phyloP scores from a whole-genome alignment of 805 yeast species.

The Kluyveromyces dobzhanskii region DNA sequence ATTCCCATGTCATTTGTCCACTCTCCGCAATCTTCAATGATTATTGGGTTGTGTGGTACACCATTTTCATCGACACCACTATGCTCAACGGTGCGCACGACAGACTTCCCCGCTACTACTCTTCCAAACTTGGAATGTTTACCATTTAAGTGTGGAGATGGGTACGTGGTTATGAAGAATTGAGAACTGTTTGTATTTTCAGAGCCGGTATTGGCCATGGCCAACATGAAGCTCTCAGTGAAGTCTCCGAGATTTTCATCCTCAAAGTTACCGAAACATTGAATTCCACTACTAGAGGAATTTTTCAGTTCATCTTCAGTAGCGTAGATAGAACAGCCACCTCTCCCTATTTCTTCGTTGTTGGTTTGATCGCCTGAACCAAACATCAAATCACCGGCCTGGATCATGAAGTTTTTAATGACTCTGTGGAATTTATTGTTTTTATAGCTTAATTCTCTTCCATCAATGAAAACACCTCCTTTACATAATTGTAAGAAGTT shows the following conservation, averaged over 20 bases:
- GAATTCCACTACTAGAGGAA: conserved; percentile 9
- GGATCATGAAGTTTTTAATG: conserved; percentile 61
- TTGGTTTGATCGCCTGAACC: conserved; percentile 27
- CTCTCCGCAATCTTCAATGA: conserved; percentile 50
- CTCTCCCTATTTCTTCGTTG: conserved; percentile 30
- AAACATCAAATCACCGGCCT: conserved; percentile 51
- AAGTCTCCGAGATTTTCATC: conserved; percentile 48
- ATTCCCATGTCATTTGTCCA: conserved; percentile 47
- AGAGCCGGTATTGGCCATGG: conserved; percentile 55
- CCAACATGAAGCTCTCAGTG: conserved; percentile 40
- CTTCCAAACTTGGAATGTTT: conserved; percentile 73
- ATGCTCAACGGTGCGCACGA: conserved; percentile 56
- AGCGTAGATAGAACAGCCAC: conserved; percentile 40
- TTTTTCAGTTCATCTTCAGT: conserved; percentile 16
- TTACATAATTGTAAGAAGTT: conserved; percentile 44
- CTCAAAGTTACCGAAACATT: conserved; percentile 35
- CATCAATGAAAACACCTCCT: conserved; percentile 25
- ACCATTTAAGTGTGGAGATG: conserved; percentile 66
- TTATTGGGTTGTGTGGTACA: conserved; percentile 33
- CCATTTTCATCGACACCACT: conserved; percentile 39
- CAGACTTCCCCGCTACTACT: conserved; percentile 60
- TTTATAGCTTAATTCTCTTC: conserved; percentile 30
- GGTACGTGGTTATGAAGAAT: conserved; percentile 61
- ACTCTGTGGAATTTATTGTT: conserved; percentile 51
- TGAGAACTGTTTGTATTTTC: conserved; percentile 50